phyloP scores from a whole-genome alignment of 345 rosid genomes.

The Citrus trifoliata region DNA sequence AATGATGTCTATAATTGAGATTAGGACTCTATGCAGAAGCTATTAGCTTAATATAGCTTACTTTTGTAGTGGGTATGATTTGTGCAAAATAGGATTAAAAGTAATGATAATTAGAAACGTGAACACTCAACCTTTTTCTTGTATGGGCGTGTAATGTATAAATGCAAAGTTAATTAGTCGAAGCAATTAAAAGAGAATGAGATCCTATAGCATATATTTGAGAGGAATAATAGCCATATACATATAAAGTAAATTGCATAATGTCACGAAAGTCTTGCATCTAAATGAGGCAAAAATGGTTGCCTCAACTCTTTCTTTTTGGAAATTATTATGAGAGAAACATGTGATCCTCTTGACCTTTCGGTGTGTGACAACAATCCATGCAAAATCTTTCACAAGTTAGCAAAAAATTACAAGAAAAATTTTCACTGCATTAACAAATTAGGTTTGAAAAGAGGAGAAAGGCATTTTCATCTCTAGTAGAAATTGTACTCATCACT shows the following conservation, averaged over 20 bases:
- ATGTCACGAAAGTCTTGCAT: conserved; percentile 52
- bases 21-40: neutral
- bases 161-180: conserved; percentile 1
- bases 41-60: neutral
- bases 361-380: conserved; percentile 28
- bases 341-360: conserved; percentile 42
- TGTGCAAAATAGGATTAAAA: neutral
- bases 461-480: neutral
- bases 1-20: neutral
- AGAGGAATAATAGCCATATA: conserved; percentile 1
- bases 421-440: neutral
- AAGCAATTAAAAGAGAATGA: conserved; percentile 6
- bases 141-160: neutral
- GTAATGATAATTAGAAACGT: neutral
- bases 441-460: neutral
- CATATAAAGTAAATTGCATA: conserved; percentile 5
- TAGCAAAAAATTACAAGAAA: neutral
- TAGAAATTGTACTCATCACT: neutral
- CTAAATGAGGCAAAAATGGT: conserved; percentile 25
- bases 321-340: conserved; percentile 26
- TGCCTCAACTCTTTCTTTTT: conserved; percentile 15
- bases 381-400: conserved; percentile 23
- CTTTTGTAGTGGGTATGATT: neutral
- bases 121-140: conserved; percentile 8
- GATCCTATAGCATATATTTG: neutral